phyloP scores from a whole-genome alignment of 176 grass and related monocot species.

The Chrysopogon serrulatus region DNA sequence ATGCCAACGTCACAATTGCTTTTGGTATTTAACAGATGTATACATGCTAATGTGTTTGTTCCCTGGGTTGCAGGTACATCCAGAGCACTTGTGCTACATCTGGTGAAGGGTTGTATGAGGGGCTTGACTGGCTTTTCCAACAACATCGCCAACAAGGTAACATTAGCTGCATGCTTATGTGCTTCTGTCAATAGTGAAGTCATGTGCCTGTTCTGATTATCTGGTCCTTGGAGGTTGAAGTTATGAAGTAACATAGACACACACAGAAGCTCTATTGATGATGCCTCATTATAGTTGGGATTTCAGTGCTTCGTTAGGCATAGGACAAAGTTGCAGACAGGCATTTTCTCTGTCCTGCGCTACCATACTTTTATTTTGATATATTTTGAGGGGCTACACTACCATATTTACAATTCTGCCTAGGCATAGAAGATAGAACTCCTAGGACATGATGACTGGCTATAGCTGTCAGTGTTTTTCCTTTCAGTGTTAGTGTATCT shows the following conservation, averaged over 20 bases:
- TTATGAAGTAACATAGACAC: not conserved
- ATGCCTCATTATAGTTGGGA: not conserved
- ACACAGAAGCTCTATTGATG: not conserved
- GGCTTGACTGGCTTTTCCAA: slow-evolving; percentile 86
- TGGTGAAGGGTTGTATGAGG: slow-evolving; percentile 78
- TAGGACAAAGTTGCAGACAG: not conserved
- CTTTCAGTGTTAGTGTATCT: not conserved
- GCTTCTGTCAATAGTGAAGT: not conserved
- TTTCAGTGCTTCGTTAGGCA: not conserved
- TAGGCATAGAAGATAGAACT: not conserved
- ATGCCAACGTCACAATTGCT: not conserved
- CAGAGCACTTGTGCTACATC: slow-evolving; percentile 85
- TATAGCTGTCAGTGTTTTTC: not conserved
- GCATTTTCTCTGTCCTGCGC: not conserved
- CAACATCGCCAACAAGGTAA: slow-evolving; percentile 86
- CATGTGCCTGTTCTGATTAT: not conserved
- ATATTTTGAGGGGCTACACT: not conserved
- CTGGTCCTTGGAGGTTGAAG: not conserved
- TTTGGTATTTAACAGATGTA: not conserved
- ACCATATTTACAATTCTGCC: not conserved
- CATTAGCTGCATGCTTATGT: not conserved
- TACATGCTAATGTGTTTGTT: not conserved
- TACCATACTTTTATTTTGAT: not conserved
- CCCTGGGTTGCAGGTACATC: slow-evolving; percentile 54
- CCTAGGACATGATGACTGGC: not conserved